Conservation (phyloP, 2,329 filamentous ascomycete genomes). For the Verticillium isaacii region DNA sequence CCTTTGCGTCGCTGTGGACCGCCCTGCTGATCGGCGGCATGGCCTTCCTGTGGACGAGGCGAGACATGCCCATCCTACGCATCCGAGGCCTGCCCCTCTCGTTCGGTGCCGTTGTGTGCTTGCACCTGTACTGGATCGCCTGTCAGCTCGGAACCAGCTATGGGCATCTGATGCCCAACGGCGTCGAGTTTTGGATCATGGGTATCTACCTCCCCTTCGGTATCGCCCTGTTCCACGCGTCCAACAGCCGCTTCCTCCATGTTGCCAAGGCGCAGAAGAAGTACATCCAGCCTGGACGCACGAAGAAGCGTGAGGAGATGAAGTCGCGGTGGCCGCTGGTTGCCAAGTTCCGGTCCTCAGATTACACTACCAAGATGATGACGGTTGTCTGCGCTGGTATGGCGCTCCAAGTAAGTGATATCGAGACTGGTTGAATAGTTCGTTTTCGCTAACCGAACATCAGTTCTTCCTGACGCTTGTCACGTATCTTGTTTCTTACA, state of each 20-base stretch:
- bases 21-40: slow-evolving; percentile 31
- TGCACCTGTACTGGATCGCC: slow-evolving; percentile 38
- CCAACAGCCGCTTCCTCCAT: slow-evolving; percentile 56
- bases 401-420: slow-evolving; percentile 44
- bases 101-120: slow-evolving; percentile 27
- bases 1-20: slow-evolving; percentile 32
- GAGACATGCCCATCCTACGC: slow-evolving; percentile 33
- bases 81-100: slow-evolving; percentile 23
- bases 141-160: slow-evolving; percentile 33
- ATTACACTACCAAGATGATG: slow-evolving; percentile 45
- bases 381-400: slow-evolving; percentile 49
- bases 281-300: slow-evolving; percentile 11
- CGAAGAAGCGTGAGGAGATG: slow-evolving; percentile 7
- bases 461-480: slow-evolving; percentile 55
- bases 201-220: slow-evolving; percentile 59
- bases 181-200: slow-evolving; percentile 63
- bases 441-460: neutral
- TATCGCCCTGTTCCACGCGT: slow-evolving; percentile 61
- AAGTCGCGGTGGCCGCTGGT: slow-evolving; percentile 20
- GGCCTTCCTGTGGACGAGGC: slow-evolving; percentile 32
- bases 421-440: neutral
- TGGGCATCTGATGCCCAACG: slow-evolving; percentile 39
- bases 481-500: slow-evolving; percentile 59
- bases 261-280: slow-evolving; percentile 48
- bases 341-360: slow-evolving; percentile 31